phyloP scores from a whole-genome alignment of 495 filamentous ascomycete species.

The Neurospora sp. region DNA sequence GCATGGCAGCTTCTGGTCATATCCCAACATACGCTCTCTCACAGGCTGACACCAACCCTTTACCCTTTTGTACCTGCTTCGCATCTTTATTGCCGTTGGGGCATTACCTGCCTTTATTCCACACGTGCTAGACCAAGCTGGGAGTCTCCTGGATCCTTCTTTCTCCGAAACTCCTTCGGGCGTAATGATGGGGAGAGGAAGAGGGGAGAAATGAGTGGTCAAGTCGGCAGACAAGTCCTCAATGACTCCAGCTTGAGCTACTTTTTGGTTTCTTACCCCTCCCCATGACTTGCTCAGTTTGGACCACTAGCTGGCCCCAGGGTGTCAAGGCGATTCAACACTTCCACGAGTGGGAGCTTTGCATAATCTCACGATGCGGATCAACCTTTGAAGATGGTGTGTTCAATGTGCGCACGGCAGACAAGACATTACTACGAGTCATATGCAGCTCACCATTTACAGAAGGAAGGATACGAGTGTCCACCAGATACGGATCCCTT shows the following conservation, averaged over 20 bases:
- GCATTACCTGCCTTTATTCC: constrained; percentile 2
- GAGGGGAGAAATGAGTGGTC: not conserved
- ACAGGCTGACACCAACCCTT: constrained; percentile 16
- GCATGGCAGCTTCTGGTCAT: constrained; percentile 12
- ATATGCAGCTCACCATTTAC: not conserved
- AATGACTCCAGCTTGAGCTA: not conserved
- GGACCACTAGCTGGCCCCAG: constrained; percentile 9
- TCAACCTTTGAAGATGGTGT: not conserved
- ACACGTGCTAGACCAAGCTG: constrained; percentile 7
- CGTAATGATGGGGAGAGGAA: not conserved
- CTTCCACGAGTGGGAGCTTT: not conserved
- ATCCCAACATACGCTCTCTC: constrained; percentile 15
- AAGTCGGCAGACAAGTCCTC: not conserved
- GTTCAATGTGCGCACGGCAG: not conserved
- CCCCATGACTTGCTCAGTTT: constrained; percentile 10
- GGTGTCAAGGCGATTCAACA: not conserved
- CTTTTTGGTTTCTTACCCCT: not conserved
- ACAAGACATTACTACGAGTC: not conserved
- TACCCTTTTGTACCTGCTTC: constrained; percentile 10
- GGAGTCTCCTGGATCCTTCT: constrained; percentile 8
- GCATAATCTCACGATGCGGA: not conserved
- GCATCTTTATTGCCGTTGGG: constrained; percentile 15
- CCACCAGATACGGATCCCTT: not conserved
- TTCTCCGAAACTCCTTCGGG: constrained; percentile 5
- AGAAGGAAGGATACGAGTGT: not conserved